These are phyloP conservation scores for Penicillium corylophilum DNA, from an alignment of 2,329 filamentous ascomycete genomes.

Conservation along the genomic window DNA sequence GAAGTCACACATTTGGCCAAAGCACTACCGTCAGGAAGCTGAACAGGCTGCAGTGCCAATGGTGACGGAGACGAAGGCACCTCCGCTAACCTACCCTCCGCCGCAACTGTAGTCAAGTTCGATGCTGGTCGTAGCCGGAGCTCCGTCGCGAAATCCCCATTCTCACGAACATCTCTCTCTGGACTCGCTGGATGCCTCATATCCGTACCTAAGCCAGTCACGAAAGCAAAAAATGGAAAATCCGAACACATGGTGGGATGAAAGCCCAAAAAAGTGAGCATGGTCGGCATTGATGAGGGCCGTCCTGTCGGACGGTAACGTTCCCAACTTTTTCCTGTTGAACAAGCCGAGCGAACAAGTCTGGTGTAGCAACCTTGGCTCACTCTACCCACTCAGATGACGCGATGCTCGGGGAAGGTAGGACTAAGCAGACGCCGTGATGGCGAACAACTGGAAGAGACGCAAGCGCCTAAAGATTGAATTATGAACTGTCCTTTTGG, in stretches of 20 bases:
- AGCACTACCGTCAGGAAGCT: not conserved
- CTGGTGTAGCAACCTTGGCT: not conserved
- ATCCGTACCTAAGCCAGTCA: not conserved
- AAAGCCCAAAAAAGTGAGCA: slow-evolving; percentile 1
- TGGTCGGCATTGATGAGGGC: not conserved
- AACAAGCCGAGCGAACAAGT: slow-evolving; percentile 5
- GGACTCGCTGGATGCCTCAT: not conserved
- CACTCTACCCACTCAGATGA: not conserved
- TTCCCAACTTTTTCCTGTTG: slow-evolving; percentile 4
- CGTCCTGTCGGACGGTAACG: slow-evolving; percentile 5
- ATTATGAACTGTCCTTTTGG: not conserved
- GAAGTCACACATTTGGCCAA: not conserved
- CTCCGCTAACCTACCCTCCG: not conserved
- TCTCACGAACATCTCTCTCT: not conserved
- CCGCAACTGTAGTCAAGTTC: not conserved
- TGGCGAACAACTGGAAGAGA: not conserved
- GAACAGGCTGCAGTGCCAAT: slow-evolving; percentile 1
- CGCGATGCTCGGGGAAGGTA: not conserved
- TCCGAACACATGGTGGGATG: slow-evolving; percentile 4
- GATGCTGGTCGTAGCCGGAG: not conserved
- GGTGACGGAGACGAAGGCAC: slow-evolving; percentile 8
- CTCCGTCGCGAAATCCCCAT: not conserved
- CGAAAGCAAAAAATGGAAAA: not conserved
- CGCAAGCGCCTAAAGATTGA: not conserved
- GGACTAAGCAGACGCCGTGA: not conserved